These are phyloP conservation scores for Pleurotus platypus DNA, from an alignment of 768 basidiomycete genomes.

Conservation along the genomic window DNA sequence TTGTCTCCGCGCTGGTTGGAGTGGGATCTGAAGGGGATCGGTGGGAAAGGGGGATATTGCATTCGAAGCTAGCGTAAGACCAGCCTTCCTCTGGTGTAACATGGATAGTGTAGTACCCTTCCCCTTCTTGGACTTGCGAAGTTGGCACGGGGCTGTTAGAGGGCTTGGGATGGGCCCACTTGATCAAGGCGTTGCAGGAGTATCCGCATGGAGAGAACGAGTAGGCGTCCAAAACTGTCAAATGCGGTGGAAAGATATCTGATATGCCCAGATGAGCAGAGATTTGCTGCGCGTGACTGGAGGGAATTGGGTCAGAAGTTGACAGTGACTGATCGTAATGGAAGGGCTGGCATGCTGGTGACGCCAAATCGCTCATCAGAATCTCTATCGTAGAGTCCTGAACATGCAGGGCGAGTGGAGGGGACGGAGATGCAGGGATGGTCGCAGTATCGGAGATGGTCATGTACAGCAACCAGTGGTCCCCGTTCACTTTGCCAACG, in stretches of 20 bases:
- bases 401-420: constrained; percentile 27
- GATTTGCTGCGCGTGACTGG: constrained; percentile 53
- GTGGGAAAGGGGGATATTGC: constrained; percentile 77
- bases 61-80: constrained; percentile 99
- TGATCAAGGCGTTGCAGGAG: constrained; percentile 86
- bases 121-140: constrained; percentile 34
- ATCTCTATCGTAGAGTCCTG: constrained; percentile 94
- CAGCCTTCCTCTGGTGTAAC: constrained; percentile 98
- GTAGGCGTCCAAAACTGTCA: constrained; percentile 88
- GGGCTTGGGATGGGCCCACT: constrained; percentile 45
- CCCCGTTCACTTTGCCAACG: constrained; percentile 95
- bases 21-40: constrained; percentile 26
- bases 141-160: constrained; percentile 14
- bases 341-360: constrained; percentile 75
- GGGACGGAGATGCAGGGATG: constrained; percentile 10
- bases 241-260: constrained; percentile 71
- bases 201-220: constrained; percentile 96
- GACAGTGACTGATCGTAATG: constrained; percentile 37
- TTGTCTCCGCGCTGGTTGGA: constrained; percentile 24
- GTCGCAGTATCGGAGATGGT: constrained; percentile 36
- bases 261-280: constrained; percentile 77
- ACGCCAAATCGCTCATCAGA: constrained; percentile 89
- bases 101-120: constrained; percentile 98
- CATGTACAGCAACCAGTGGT: constrained; percentile 97
- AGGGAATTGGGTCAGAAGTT: constrained; percentile 32